Conservation (phyloP, 257 asterid species). For the Salvia miltiorrhiza region DNA sequence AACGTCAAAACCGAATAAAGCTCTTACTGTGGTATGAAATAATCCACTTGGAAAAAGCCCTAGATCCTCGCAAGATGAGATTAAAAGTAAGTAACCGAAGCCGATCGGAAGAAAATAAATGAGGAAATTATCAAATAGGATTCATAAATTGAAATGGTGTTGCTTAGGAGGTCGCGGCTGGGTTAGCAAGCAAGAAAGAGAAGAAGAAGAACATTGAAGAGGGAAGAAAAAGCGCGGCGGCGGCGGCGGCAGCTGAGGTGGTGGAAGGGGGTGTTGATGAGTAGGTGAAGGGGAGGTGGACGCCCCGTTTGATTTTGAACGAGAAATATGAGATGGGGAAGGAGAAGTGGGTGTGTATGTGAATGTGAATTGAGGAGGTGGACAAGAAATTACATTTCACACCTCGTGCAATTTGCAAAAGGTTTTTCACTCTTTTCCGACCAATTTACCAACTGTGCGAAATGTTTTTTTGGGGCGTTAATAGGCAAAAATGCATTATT, state of each 20-base stretch:
- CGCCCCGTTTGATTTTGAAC: constrained; percentile 1
- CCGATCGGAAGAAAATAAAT: background rate
- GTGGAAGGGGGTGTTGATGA: constrained; percentile 17
- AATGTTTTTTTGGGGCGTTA: no score
- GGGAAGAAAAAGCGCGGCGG: background rate
- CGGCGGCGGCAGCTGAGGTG: constrained; percentile 20
- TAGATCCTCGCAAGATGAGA: constrained; percentile 27
- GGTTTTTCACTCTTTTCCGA: background rate
- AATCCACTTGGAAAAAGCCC: constrained; percentile 20
- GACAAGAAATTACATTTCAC: constrained; percentile 12
- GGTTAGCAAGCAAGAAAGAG: constrained; percentile 5
- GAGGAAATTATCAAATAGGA: constrained; percentile 1
- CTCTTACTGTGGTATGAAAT: constrained; percentile 22
- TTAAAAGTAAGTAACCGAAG: constrained; percentile 7
- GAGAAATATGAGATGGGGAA: constrained; percentile 6
- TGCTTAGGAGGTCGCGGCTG: background rate
- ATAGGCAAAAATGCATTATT: no score
- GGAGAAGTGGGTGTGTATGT: background rate
- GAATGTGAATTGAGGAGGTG: background rate
- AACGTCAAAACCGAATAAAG: constrained; percentile 16
- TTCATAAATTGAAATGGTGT: constrained; percentile 1
- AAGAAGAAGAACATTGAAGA: background rate
- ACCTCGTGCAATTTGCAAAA: background rate
- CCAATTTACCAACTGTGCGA: no score
- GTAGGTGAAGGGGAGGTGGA: constrained; percentile 22